Conservation (phyloP, 2,329 filamentous ascomycete species). For the Pseudogymnoascus destructans region DNA sequence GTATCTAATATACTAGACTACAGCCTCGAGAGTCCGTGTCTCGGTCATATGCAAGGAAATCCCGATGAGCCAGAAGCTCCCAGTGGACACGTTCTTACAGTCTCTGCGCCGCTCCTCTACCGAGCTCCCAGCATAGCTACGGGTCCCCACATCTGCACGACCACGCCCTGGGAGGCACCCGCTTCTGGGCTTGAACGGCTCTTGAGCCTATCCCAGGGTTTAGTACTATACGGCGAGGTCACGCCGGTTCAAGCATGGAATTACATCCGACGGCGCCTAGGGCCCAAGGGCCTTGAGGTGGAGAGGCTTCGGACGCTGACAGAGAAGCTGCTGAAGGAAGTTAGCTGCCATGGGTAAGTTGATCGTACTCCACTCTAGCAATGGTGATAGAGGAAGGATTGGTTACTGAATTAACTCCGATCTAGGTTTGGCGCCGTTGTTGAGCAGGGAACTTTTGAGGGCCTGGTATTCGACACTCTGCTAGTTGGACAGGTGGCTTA, state of each 20-base stretch:
- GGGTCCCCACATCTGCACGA: background rate
- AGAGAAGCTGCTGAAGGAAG: constrained; percentile 22
- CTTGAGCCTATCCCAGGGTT: constrained; percentile 18
- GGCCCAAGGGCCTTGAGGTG: constrained; percentile 24
- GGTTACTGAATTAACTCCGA: background rate
- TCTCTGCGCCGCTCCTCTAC: background rate
- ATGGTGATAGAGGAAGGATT: background rate
- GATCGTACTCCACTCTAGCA: background rate
- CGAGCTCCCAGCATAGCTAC: background rate
- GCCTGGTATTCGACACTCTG: background rate
- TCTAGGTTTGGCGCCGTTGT: constrained; percentile 2
- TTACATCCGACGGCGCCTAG: constrained; percentile 24
- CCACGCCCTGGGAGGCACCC: constrained; percentile 14
- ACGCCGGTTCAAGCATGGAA: constrained; percentile 31
- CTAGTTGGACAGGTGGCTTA: background rate
- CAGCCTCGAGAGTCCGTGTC: constrained; percentile 1
- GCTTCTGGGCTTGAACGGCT: constrained; percentile 19
- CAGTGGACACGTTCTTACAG: background rate
- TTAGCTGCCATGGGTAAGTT: constrained; percentile 30
- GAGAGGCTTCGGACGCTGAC: constrained; percentile 22
- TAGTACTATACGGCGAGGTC: constrained; percentile 27
- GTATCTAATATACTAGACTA: background rate
- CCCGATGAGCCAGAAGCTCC: background rate
- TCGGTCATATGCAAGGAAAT: background rate
- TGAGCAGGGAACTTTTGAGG: constrained; percentile 1